Conservation (phyloP, 2,329 filamentous ascomycete genomes). For the Aspergillus udagawae region DNA sequence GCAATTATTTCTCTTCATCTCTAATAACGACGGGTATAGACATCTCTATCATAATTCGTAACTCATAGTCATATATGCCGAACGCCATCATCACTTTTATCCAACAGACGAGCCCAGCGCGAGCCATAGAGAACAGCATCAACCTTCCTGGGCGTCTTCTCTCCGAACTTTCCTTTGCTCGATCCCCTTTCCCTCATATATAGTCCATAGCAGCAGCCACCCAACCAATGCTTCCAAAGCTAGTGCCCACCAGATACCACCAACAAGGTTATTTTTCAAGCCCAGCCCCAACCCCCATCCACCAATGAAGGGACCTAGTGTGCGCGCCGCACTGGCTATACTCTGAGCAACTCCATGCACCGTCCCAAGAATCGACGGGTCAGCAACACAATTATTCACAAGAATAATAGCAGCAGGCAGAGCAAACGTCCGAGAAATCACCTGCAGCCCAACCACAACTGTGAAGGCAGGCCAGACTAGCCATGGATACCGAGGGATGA, state of each 20-base stretch:
- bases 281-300: constrained; percentile 54
- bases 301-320: constrained; percentile 53
- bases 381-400: constrained; percentile 58
- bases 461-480: constrained; percentile 64
- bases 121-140: not conserved
- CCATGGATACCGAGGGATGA: constrained; percentile 56
- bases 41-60: not conserved
- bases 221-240: constrained; percentile 54
- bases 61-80: not conserved
- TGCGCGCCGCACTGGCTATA: constrained; percentile 51
- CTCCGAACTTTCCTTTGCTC: constrained; percentile 39
- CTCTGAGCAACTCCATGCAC: constrained; percentile 58
- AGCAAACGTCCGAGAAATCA: constrained; percentile 67
- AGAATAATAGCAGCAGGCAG: constrained; percentile 57
- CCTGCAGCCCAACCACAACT: constrained; percentile 63
- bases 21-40: not conserved
- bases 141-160: constrained; percentile 15
- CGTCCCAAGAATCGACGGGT: constrained; percentile 53
- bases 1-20: not conserved
- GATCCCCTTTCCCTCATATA: constrained; percentile 63
- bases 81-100: not conserved
- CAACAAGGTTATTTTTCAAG: constrained; percentile 51
- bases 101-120: not conserved
- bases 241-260: constrained; percentile 55
- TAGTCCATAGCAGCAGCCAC: constrained; percentile 55